Conservation (phyloP, 2,329 filamentous ascomycete species). For the Penicillium occitanis region DNA sequence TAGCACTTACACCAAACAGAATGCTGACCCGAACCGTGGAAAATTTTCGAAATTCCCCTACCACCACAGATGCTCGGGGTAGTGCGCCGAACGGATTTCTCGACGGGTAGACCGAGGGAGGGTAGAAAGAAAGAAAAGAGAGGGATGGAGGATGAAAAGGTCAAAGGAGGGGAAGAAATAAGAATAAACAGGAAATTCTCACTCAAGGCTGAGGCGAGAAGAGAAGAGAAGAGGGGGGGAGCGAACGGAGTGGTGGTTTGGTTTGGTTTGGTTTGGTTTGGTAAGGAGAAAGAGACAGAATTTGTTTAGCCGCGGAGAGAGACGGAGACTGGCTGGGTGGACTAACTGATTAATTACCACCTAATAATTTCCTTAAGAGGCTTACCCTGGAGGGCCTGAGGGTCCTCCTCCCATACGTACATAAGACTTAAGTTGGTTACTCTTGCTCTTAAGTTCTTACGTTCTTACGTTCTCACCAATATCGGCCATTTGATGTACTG, state of each 20-base stretch:
- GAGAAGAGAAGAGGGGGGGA: constrained; percentile 13
- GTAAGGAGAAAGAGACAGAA: constrained; percentile 17
- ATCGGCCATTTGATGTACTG: neutral
- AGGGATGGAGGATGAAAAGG: constrained; percentile 20
- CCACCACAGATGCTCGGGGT: constrained; percentile 33
- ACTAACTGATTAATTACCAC: constrained; percentile 8
- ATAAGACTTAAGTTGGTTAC: neutral
- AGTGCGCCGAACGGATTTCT: constrained; percentile 28
- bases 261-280: neutral
- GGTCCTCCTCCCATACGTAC: neutral
- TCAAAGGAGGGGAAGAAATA: constrained; percentile 10
- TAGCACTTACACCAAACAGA: constrained; percentile 13
- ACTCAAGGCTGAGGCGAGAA: constrained; percentile 17
- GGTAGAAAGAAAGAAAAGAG: constrained; percentile 27
- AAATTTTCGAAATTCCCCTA: constrained; percentile 29
- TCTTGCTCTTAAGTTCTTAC: neutral
- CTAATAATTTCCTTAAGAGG: neutral
- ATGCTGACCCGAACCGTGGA: constrained; percentile 23
- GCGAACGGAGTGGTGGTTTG: neutral
- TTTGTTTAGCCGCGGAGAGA: constrained; percentile 20
- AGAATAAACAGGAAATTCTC: constrained; percentile 14
- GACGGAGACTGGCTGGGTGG: constrained; percentile 9
- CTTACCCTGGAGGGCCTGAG: neutral
- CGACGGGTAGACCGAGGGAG: constrained; percentile 26
- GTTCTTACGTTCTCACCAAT: neutral